Conservation (phyloP, 2,329 filamentous ascomycete species). For the Stachybotrys echinatus region DNA sequence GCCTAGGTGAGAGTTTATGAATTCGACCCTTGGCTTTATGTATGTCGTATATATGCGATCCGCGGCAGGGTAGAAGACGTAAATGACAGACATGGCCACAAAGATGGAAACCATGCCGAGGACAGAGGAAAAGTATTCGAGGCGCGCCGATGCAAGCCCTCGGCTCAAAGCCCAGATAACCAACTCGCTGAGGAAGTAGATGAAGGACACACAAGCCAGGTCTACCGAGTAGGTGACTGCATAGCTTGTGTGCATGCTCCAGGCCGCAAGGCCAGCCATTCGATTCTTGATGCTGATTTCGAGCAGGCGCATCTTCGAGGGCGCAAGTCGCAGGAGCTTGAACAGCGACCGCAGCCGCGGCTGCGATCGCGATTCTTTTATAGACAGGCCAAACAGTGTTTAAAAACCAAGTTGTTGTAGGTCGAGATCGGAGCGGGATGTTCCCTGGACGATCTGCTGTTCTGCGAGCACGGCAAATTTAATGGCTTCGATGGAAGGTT, state of each 20-base stretch:
- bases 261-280: not conserved
- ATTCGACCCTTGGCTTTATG: conserved; percentile 34
- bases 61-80: conserved; percentile 7
- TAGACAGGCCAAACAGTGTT: not conserved
- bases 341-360: not conserved
- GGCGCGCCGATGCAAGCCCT: conserved; percentile 20
- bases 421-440: no score
- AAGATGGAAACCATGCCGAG: conserved; percentile 40
- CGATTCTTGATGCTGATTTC: not conserved
- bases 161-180: conserved; percentile 38
- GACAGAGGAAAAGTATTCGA: conserved; percentile 43
- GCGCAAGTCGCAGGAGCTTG: not conserved
- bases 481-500: no score
- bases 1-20: conserved; percentile 46
- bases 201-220: conserved; percentile 25
- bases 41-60: conserved; percentile 21
- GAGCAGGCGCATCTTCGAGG: not conserved
- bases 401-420: no score
- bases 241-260: not conserved
- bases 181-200: conserved; percentile 38
- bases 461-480: no score
- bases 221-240: conserved; percentile 6
- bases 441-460: no score
- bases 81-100: conserved; percentile 22
- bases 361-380: no score